A percentile compares a stretch with the other conserved stretches of the same genome.
phyloP scores from a whole-genome alignment of 2,329 filamentous ascomycete genomes.

The Rutstroemia sydowiana region DNA sequence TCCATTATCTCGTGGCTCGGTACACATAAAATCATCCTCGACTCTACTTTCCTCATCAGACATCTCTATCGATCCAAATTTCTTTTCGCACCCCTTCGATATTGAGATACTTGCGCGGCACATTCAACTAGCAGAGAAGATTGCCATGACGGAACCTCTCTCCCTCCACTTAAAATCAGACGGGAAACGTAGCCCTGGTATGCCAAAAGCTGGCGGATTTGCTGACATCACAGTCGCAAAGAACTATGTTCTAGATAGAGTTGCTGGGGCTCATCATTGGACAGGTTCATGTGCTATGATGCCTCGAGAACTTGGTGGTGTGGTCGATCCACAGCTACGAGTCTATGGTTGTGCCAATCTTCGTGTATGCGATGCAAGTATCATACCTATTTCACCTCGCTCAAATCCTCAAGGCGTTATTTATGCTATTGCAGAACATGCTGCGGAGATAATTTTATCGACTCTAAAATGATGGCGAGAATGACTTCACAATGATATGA shows the following conservation, averaged over 20 bases:
- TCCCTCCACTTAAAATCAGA: conserved; percentile 26
- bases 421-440: conserved; percentile 7
- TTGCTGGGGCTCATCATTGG: conserved; percentile 10
- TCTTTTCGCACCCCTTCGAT: conserved; percentile 25
- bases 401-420: conserved; percentile 1
- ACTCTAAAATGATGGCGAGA: not conserved
- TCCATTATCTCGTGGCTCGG: conserved; percentile 35
- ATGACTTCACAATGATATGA: not conserved
- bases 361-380: conserved; percentile 2
- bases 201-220: not conserved
- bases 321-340: conserved; percentile 1
- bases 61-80: conserved; percentile 36
- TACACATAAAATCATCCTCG: conserved; percentile 33
- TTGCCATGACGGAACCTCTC: conserved; percentile 28
- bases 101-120: conserved; percentile 33
- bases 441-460: conserved; percentile 9
- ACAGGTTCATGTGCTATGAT: conserved; percentile 12
- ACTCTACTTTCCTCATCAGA: conserved; percentile 15
- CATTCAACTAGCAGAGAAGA: conserved; percentile 29
- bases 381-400: not conserved
- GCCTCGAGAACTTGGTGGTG: conserved; percentile 2
- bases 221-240: not conserved
- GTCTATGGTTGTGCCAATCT: not conserved
- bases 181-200: not conserved
- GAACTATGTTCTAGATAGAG: conserved; percentile 2